Percentiles rank a stretch among this genome's conserved stretches.
Conservation (phyloP, 164 flowering plant genomes). For the Aristolochia contorta region DNA sequence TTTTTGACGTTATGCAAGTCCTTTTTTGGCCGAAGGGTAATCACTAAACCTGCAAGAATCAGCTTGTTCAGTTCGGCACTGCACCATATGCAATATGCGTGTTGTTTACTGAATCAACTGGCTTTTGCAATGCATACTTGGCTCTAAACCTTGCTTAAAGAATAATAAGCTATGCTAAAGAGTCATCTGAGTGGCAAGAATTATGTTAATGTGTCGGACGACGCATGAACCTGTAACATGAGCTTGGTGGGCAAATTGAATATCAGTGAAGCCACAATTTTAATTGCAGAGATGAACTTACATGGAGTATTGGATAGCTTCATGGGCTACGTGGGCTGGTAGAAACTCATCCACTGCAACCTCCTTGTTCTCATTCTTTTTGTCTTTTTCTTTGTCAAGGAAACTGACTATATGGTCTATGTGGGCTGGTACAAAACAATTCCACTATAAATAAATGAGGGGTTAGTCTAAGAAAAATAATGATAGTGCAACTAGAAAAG, state of each 20-base stretch:
- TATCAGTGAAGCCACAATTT: background rate
- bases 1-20: no score
- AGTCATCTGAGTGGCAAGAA: background rate
- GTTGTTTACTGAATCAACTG: no score
- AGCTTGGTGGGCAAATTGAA: background rate
- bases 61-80: no score
- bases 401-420: conserved; percentile 4
- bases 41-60: no score
- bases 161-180: background rate
- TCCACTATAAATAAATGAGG: background rate
- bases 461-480: background rate
- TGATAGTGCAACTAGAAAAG: conserved; percentile 7
- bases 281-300: conserved; percentile 14
- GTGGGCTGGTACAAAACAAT: no score
- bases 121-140: no score
- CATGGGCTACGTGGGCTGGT: conserved; percentile 30
- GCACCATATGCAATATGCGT: no score
- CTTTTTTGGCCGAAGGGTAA: no score
- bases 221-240: background rate
- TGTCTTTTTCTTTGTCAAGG: conserved; percentile 32
- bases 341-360: conserved; percentile 47
- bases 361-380: conserved; percentile 58
- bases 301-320: conserved; percentile 50
- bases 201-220: no score
- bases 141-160: background rate